Base-by-base conservation (phyloP, 2,329 filamentous ascomycete genomes). In the Pseudophaeomoniella oleicola region DNA sequence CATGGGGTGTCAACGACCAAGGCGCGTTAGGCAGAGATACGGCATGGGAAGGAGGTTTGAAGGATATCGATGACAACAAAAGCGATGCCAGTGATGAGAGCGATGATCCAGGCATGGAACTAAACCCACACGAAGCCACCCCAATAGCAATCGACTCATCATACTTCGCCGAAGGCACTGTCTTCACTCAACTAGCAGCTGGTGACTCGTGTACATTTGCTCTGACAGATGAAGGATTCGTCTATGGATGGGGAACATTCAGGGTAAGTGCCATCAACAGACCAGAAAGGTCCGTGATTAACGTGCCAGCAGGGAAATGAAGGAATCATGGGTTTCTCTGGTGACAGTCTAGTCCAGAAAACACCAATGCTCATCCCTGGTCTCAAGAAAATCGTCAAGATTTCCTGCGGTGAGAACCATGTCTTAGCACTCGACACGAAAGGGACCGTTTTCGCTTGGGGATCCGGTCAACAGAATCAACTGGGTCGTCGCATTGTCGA, bases 1-100 rank as follows among this genome's bases (percentile, higher is more conserved):
- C 81, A 17, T 92, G 84, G 84, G 84, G 84, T 37, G 83, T 90
- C 47, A 90, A 90, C 53, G 84, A 92, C 51, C 77, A 86, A 51
- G 80, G 81, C 43, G 81, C 84, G 5, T 69, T 92, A 27, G 84
- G 84, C 30, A 70, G 84, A 51, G 72, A 82, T 51, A 87, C 81
- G 3, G 62, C 61, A 10, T 79, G 76, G 68, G 49, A 50, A 6
- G 50, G 50, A 30, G 50, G 50, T 22, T 35, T 51, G 33, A 48
- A 40, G 30, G 52, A 50, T 31, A 47, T 52, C 17, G 52, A 55
- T 35, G 50, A 48, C 13, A 42, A 47, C 65, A 43, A 44, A 16
- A 42, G 42, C 35, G 63, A 61, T 22, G 59, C 62, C 32, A 60
- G 58, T 19, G 57, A 62, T 29, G n/a, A n/a, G n/a, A n/a, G n/a